Conservation (phyloP, 2,329 filamentous ascomycete genomes). For the Sporothrix sp. region DNA sequence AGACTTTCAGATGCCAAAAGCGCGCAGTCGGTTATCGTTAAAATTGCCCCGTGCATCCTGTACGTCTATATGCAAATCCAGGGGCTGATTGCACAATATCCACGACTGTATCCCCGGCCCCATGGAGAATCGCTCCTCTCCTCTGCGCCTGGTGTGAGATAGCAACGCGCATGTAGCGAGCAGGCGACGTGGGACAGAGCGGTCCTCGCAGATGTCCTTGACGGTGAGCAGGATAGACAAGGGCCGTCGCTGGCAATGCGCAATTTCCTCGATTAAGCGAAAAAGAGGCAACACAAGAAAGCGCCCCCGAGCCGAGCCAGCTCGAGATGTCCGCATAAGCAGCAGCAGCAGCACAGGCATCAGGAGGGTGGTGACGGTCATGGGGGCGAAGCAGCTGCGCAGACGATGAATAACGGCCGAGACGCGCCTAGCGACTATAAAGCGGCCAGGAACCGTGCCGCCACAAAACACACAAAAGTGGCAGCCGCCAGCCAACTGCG, state of each 20-base stretch:
- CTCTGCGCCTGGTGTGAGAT: too few relatives aligned
- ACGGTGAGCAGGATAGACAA: background rate
- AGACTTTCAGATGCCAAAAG: too few relatives aligned
- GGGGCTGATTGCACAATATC: too few relatives aligned
- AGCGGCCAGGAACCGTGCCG: background rate
- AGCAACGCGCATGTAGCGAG: too few relatives aligned
- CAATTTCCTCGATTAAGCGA: slow-evolving; percentile 8
- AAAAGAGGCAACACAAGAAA: slow-evolving; percentile 5
- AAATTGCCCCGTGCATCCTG: too few relatives aligned
- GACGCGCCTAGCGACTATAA: slow-evolving; percentile 4
- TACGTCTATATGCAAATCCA: too few relatives aligned
- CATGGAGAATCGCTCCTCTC: too few relatives aligned
- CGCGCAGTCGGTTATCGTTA: too few relatives aligned
- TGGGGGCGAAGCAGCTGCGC: background rate
- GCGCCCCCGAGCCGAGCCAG: background rate
- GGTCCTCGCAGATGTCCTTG: background rate
- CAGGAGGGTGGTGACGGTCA: background rate
- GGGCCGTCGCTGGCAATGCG: too few relatives aligned
- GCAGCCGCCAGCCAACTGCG: background rate
- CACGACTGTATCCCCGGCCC: too few relatives aligned
- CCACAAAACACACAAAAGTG: background rate
- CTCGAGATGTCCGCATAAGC: background rate
- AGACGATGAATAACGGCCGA: slow-evolving; percentile 13
- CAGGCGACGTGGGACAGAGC: too few relatives aligned
- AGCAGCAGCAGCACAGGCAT: background rate